A percentile compares a stretch with the other conserved stretches of the same genome.
These are phyloP conservation scores for Thelephora aurantiotincta DNA, from an alignment of 768 basidiomycete species.

Conservation along the genomic window DNA sequence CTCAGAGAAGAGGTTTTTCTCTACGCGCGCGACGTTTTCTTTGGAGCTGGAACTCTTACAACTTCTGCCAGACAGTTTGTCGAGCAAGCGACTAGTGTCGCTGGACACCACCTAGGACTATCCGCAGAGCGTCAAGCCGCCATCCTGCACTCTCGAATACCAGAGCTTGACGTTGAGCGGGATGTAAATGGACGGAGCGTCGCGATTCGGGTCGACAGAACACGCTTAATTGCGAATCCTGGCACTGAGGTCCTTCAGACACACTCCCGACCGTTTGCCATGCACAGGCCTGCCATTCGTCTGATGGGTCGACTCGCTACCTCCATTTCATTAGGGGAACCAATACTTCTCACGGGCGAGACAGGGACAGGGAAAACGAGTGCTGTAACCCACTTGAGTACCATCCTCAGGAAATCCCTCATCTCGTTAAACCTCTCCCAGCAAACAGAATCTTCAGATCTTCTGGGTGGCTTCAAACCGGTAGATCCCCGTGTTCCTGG, in stretches of 20 bases:
- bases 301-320: slow-evolving; percentile 73
- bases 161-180: slow-evolving; percentile 54
- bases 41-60: slow-evolving; percentile 52
- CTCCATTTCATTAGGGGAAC: slow-evolving; percentile 60
- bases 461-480: slow-evolving; percentile 95
- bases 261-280: slow-evolving; percentile 55
- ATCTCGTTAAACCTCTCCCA: slow-evolving; percentile 89
- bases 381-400: slow-evolving; percentile 73
- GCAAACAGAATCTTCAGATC: slow-evolving; percentile 90
- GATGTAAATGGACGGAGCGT: slow-evolving; percentile 46
- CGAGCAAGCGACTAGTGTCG: slow-evolving; percentile 32
- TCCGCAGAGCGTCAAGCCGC: slow-evolving; percentile 57
- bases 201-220: slow-evolving; percentile 49
- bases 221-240: slow-evolving; percentile 33
- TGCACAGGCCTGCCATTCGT: slow-evolving; percentile 73
- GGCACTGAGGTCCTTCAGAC: slow-evolving; percentile 22
- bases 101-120: slow-evolving; percentile 52
- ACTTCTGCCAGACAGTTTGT: slow-evolving; percentile 33
- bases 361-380: slow-evolving; percentile 99
- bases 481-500: slow-evolving; percentile 77
- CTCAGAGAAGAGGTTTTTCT: slow-evolving; percentile 82
- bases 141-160: slow-evolving; percentile 50
- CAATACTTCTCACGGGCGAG: slow-evolving; percentile 87
- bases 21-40: slow-evolving; percentile 86
- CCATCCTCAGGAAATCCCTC: slow-evolving; percentile 59